Base-by-base conservation (phyloP, 768 basidiomycete species). In the Chalciporus chontae region DNA sequence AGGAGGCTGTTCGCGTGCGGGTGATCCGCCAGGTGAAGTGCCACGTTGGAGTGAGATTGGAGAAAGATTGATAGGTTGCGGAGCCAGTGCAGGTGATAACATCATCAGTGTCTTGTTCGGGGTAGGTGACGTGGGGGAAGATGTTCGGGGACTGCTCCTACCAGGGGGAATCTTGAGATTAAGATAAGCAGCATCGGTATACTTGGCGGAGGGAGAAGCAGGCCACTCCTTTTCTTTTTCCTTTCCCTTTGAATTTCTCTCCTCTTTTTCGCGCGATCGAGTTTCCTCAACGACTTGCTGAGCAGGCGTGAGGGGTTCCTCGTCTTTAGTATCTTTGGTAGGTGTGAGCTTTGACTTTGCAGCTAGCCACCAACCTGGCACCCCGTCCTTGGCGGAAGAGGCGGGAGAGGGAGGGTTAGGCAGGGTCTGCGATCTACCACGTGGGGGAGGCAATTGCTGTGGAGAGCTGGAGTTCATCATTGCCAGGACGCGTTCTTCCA, bases 231-330 rank as follows among this genome's bases (percentile, higher is more conserved):
- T 78, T 45, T 71, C 77, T 57, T 75, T 78, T 45, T 71, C 73
- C 55, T 77, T 77, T 23, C 64, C 71, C 46, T 72, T 75, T 1
- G 57, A 27, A 15, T 58, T 63, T 52, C 68, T 74, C 57, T 71
- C 67, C 43, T 81, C 81, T 60, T 81, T 84, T 47, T 85, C 80
- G 38, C 79, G 75, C 17, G 78, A 71, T 61, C 90, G 88, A 15
- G 86, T 73, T 8, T 92, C 89, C 49, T 78, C 75, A 42, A 91
- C 83, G 47, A 93, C 75, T 57, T 90, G 88, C 59, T 92, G 90
- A 0, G 90, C 90, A 8, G 90, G 88, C 0, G 90, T 92, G n/a
- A 89, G 79, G 1, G 72, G 66, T 13, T 87, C 81, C 59, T 78
- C 79, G 10, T 83, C 83, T 58, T 90, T 92, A 11, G 85, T 85